These are phyloP conservation scores for Agroathelia rolfsii DNA, from an alignment of 1,284 basidiomycete species.

Conservation along the genomic window DNA sequence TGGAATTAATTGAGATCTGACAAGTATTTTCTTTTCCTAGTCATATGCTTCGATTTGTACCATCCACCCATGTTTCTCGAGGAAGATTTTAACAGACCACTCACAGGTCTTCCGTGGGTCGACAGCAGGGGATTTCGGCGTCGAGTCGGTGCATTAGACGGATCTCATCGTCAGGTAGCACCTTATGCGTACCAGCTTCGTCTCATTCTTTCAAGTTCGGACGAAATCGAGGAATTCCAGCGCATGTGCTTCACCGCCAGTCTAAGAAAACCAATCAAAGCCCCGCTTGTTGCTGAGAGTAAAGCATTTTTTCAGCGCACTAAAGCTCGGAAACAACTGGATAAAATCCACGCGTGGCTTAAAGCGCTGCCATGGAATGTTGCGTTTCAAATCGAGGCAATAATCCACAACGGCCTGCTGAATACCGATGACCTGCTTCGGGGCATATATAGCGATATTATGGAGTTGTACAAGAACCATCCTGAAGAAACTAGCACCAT, in stretches of 20 bases:
- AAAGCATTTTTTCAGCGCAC: constrained; percentile 38
- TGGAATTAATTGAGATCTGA: constrained; percentile 11
- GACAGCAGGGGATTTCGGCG: constrained; percentile 39
- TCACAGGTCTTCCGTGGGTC: constrained; percentile 26
- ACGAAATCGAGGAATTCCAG: constrained; percentile 36
- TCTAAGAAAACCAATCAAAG: constrained; percentile 26
- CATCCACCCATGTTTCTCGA: constrained; percentile 52
- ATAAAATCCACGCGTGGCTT: constrained; percentile 32
- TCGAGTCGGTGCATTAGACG: constrained; percentile 43
- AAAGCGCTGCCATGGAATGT: constrained; percentile 43
- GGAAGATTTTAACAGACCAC: constrained; percentile 42
- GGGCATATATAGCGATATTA: constrained; percentile 32
- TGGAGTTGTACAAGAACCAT: constrained; percentile 26
- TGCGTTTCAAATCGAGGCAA: constrained; percentile 61
- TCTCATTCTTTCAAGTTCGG: constrained; percentile 36
- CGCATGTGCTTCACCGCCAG: constrained; percentile 44
- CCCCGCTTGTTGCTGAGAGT: constrained; percentile 35
- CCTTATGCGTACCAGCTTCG: constrained; percentile 60
- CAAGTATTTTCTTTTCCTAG: constrained; percentile 22
- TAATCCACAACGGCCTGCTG: constrained; percentile 49
- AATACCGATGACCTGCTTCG: constrained; percentile 43
- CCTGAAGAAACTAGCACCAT: constrained; percentile 29
- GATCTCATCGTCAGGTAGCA: constrained; percentile 42
- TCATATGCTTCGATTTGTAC: constrained; percentile 55
- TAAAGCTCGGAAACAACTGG: constrained; percentile 38